Evolutionary conservation across 148 eudicot genomes (phyloP).

Genomic region (Rhododendron kiyosumense): DNA sequence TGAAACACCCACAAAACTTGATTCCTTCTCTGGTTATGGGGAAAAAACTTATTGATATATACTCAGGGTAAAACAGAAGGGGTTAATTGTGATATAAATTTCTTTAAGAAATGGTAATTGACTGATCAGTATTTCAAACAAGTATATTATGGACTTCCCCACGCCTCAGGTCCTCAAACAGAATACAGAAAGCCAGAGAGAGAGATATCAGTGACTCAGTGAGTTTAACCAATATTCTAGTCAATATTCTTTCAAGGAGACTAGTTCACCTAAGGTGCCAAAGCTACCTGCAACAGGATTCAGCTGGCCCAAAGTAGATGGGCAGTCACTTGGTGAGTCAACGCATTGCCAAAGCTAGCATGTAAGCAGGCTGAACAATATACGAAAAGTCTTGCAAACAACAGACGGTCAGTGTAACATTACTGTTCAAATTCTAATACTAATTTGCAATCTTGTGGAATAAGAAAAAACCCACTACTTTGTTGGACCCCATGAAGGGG

Average conservation of each 20-base stretch:
- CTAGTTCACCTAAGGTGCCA: not conserved
- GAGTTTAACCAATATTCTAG: not conserved
- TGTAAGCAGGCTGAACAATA: not conserved
- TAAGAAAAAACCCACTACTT: not conserved
- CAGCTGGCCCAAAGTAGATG: not conserved
- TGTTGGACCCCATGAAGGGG: not conserved
- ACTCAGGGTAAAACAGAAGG: not conserved
- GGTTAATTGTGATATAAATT: not conserved
- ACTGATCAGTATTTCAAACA: not conserved
- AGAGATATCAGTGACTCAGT: not conserved
- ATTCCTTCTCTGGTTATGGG: constrained; percentile 25
- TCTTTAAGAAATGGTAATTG: not conserved
- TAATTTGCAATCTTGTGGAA: not conserved
- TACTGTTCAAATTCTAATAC: not conserved
- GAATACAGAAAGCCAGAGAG: not conserved
- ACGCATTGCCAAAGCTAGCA: not conserved
- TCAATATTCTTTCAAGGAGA: not conserved
- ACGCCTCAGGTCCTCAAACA: not conserved
- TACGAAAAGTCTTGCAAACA: not conserved
- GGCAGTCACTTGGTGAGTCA: not conserved
- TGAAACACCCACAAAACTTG: constrained; percentile 22
- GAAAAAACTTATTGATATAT: not conserved
- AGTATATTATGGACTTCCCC: not conserved
- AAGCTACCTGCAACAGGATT: not conserved
- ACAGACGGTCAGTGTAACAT: not conserved